These are phyloP conservation scores for Plantago lanceolata DNA, from an alignment of 305 asterid species.

Conservation along the genomic window DNA sequence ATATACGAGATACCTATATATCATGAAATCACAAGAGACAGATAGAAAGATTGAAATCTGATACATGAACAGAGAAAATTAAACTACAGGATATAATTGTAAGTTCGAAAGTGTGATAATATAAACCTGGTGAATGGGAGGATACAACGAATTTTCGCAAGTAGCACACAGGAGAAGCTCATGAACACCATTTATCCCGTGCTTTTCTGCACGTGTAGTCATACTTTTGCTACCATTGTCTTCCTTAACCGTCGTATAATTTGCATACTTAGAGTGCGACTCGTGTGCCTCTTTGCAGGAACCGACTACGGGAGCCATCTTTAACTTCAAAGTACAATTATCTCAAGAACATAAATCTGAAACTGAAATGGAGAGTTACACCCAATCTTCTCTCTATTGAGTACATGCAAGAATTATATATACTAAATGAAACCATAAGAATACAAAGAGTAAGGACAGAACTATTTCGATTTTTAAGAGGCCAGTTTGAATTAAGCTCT, in stretches of 20 bases:
- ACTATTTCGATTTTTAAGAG: slow-evolving; percentile 10
- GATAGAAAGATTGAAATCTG: no score
- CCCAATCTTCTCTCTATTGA: slow-evolving; percentile 13
- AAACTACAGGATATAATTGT: no score
- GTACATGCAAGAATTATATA: slow-evolving; percentile 17
- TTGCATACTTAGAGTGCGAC: slow-evolving; percentile 35
- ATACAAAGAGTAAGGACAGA: slow-evolving; percentile 18
- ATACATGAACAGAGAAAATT: no score
- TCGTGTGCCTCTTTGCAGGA: slow-evolving; percentile 48
- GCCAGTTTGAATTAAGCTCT: slow-evolving; percentile 18
- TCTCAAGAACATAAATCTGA: slow-evolving; percentile 14
- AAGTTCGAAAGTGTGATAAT: no score
- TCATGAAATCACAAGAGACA: no score
- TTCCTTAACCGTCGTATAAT: slow-evolving; percentile 30
- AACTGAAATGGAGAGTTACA: slow-evolving; percentile 5
- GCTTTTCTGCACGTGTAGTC: slow-evolving; percentile 37
- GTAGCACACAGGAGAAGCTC: slow-evolving; percentile 74
- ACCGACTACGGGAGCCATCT: slow-evolving; percentile 64
- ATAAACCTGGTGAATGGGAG: slow-evolving; percentile 82
- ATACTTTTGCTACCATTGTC: slow-evolving; percentile 38
- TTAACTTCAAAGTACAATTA: slow-evolving; percentile 15
- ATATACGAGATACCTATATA: no score
- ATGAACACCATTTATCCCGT: slow-evolving; percentile 44
- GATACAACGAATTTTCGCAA: slow-evolving; percentile 61
- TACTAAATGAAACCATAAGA: slow-evolving; percentile 19